Conservation (phyloP, 345 rosid genomes). For the rapeseed (Brassica napus) region Da-Ae NC_063452.1:4111001-4111500, state of each 20-base stretch:
- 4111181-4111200: neutral
- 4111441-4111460: conserved; percentile 83
- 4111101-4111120: neutral
- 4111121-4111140: too few relatives aligned
- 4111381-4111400: conserved; percentile 24
- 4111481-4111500: conserved; percentile 38
- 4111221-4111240: conserved; percentile 18
- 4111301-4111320: neutral
- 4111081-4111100: neutral
- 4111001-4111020: neutral
- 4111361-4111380: conserved; percentile 27
- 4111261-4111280: conserved; percentile 51
- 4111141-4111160: neutral
- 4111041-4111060: neutral
- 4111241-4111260: conserved; percentile 70
- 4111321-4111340: conserved; percentile 24
- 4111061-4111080: neutral
- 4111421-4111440: conserved; percentile 47
- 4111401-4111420: conserved; percentile 58
- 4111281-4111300: neutral
- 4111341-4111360: conserved; percentile 44
- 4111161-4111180: neutral
- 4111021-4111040: neutral
- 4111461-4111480: conserved; percentile 74
- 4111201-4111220: neutral